Conservation (phyloP, 371 early-diverging fungal genomes). For the Lichtheimia corymbifera region DNA sequence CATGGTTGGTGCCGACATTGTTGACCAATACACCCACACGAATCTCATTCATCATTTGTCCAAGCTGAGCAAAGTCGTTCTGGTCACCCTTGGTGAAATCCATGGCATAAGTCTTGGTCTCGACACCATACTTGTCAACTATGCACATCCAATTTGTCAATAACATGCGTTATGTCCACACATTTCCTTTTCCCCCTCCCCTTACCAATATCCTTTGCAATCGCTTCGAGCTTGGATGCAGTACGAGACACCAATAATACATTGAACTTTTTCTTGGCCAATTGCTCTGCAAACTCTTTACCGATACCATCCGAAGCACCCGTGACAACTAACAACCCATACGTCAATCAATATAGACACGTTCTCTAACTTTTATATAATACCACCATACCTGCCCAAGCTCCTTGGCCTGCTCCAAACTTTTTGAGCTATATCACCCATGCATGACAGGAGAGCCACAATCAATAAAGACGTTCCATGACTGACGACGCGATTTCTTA, state of each 20-base stretch:
- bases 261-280: slow-evolving; percentile 87
- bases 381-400: slow-evolving; percentile 77
- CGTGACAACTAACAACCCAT: slow-evolving; percentile 76
- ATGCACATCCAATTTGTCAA: slow-evolving; percentile 1
- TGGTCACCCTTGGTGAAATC: slow-evolving; percentile 77
- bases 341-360: not conserved
- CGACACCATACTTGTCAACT: slow-evolving; percentile 57
- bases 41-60: slow-evolving; percentile 53
- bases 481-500: slow-evolving; percentile 23
- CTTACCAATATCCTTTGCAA: slow-evolving; percentile 74
- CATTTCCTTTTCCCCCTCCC: not conserved
- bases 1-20: slow-evolving; percentile 93
- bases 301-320: slow-evolving; percentile 99
- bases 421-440: slow-evolving; percentile 63
- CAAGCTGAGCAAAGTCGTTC: slow-evolving; percentile 70
- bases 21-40: slow-evolving; percentile 81
- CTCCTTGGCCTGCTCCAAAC: slow-evolving; percentile 82
- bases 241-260: slow-evolving; percentile 90
- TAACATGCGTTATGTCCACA: not conserved
- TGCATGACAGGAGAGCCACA: no score
- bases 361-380: not conserved
- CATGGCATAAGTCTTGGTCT: slow-evolving; percentile 76
- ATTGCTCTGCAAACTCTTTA: slow-evolving; percentile 88
- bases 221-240: slow-evolving; percentile 77
- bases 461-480: not conserved